phyloP scores from a whole-genome alignment of 164 flowering plant species.

The Kalanchoe fedtschenkoi region DNA sequence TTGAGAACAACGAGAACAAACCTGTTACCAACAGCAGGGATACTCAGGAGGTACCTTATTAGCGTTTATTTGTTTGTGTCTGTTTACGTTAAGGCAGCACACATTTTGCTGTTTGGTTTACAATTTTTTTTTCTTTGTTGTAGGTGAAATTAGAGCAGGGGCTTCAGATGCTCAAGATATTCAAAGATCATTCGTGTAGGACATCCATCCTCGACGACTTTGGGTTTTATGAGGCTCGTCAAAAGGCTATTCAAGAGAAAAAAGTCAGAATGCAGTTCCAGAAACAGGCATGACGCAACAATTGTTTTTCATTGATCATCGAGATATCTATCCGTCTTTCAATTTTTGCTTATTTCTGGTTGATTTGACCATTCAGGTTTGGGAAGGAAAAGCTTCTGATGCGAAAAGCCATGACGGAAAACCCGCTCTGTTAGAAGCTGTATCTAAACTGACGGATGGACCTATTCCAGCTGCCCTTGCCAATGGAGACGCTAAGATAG shows the following conservation, averaged over 20 bases:
- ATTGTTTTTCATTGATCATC: not conserved
- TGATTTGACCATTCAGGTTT: conserved; percentile 7
- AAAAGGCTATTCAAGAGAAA: conserved; percentile 11
- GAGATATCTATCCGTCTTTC: not conserved
- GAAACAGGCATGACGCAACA: conserved; percentile 15
- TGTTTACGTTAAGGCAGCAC: too few species aligned
- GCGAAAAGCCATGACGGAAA: conserved; percentile 1
- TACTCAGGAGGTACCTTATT: conserved; percentile 9
- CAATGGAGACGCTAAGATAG: not conserved
- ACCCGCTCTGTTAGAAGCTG: not conserved
- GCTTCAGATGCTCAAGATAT: conserved; percentile 12
- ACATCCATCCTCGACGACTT: conserved; percentile 14
- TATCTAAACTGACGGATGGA: not conserved
- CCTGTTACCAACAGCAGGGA: conserved; percentile 13
- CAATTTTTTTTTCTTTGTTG: not conserved
- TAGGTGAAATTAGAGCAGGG: conserved; percentile 15
- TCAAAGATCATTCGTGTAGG: conserved; percentile 9
- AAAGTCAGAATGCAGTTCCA: conserved; percentile 17
- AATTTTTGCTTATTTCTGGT: not conserved
- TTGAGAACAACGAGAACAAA: conserved; percentile 12
- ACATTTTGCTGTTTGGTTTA: not conserved
- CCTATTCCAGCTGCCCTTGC: not conserved
- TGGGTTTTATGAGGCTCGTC: conserved; percentile 11
- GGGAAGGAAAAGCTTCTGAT: conserved; percentile 8
- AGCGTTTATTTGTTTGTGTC: not conserved